Evolutionary conservation across 495 filamentous ascomycete genomes (phyloP).

Genomic region (Aspergillus haitiensis): DNA sequence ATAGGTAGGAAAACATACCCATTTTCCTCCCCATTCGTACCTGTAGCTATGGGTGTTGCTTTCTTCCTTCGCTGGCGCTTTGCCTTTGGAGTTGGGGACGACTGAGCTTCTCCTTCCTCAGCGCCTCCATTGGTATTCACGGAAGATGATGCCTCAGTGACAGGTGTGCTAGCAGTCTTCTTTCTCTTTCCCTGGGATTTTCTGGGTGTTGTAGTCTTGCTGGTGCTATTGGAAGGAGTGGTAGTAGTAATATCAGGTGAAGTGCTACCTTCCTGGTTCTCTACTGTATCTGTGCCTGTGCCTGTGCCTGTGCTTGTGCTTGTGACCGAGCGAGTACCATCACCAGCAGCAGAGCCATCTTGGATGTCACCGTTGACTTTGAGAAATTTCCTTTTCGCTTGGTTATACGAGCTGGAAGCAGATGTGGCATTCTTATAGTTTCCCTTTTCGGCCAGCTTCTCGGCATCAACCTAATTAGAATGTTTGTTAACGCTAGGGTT

Average conservation of each 20-base stretch:
- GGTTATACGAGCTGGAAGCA: slow-evolving; percentile 30
- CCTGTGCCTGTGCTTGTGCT: neutral
- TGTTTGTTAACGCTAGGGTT: neutral
- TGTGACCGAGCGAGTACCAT: neutral
- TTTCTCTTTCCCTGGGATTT: slow-evolving; percentile 26
- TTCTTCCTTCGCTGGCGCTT: slow-evolving; percentile 30
- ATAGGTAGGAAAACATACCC: slow-evolving; percentile 16
- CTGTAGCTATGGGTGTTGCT: neutral
- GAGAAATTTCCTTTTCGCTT: slow-evolving; percentile 30
- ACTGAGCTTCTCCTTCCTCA: slow-evolving; percentile 4
- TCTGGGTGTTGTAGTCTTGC: slow-evolving; percentile 17
- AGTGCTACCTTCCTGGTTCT: neutral
- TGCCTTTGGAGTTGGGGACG: slow-evolving; percentile 16
- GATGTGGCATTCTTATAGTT: slow-evolving; percentile 38
- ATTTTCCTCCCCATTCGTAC: slow-evolving; percentile 9
- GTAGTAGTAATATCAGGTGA: neutral
- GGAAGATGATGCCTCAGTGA: neutral
- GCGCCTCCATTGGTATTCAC: neutral
- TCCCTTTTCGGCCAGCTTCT: slow-evolving; percentile 35
- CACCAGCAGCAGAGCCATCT: neutral
- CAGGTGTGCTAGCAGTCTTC: slow-evolving; percentile 12
- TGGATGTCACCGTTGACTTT: neutral
- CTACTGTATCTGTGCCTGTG: neutral
- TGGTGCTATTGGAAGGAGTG: neutral
- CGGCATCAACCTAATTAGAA: slow-evolving; percentile 37